Evolutionary conservation across 2,329 filamentous ascomycete species (phyloP), one percentile per base, ranked within the genome.

Genomic region (Tolypocladium inflatum): DNA sequence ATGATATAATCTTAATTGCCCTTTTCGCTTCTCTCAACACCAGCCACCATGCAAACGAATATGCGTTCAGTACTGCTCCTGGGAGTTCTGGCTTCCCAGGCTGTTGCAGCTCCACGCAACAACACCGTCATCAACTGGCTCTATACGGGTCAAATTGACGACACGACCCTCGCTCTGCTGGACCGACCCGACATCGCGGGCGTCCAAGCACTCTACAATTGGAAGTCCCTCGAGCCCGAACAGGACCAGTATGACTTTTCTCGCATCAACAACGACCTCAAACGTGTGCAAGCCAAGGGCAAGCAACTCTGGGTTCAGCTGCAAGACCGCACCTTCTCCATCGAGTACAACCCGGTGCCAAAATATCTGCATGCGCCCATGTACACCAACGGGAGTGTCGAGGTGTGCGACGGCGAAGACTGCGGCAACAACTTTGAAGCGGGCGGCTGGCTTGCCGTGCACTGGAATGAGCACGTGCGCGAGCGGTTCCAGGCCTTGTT

Each of bases 221-320:
- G 45, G 45, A 30, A 30, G 23, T 2, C 2, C 0, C 45, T 48
- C 15, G 45, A 48, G 26, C 23, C 23, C 15, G 13, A 19, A 5
- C 19, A 48, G 17, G 45, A 30, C 45, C 15, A 48, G 45, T 48
- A 48, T 10, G 45, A 48, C 45, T 48, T 48, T 48, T 48, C 45
- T 9, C 9, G 9, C 2, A 48, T 48, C 45, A 41, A n/a, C 10
- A 15, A 33, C 17, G 60, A 63, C 60, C 71, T 74, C 33, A 35
- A 58, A 77, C 78, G 55, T 33, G 61, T 61, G 57, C 23, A 45
- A 55, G 57, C 60, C 63, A 59, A 58, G 42, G 60, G 59, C 55
- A 64, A 64, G 55, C 58, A 65, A 55, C 39, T 65, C 39, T 65
- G 63, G 63, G 37, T 65, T 21, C 63, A 65, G 50, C 48, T 65